Evolutionary conservation across 2,329 filamentous ascomycete species (phyloP), one percentile per base, ranked within the genome.

Genomic region (Curvularia hawaiiensis): DNA sequence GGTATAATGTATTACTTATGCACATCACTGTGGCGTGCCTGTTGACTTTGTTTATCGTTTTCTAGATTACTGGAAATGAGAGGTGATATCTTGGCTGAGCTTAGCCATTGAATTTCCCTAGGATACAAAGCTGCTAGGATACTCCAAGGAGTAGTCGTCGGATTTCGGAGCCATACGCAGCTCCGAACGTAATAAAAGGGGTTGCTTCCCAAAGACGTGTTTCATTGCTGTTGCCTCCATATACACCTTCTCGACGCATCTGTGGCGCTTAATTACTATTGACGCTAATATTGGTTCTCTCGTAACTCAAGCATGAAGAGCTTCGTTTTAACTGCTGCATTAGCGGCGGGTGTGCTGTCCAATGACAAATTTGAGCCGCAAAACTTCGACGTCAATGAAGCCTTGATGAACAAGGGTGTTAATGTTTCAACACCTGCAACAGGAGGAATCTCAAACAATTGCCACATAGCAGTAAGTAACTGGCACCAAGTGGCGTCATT

Each of bases 331-430:
- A 18, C 50, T 47, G 50, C 52, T 16, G 49, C 50, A 9, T 22
- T 63, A 8, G 43, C 22, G 11, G 47, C 30, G 16, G 50, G 43
- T 4, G 52, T 9, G 7, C 12, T 60, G 3, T 48, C 60, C 5
- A n/a, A 56, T 31, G 28, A 24, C 22, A 51, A 49, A 1, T 63
- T 65, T 22, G 65, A 67, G 50, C 56, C 62, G 1, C 12, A 31
- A 0, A 50, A 64, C 20, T 67, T 69, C 50, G 61, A 68, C 47
- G 45, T 62, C 7, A 67, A 63, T 6, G 55, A 63, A n/a, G 64
- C 67, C 0, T 62, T 73, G 3, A 31, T 66, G 2, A 35, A 56
- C 1, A 66, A 67, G 39, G 67, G 64, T 10, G 60, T 64, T 16
- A 22, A 38, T 38, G 16, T 18, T 18, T 18, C 35, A 22, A 62